A percentile compares a stretch with the other conserved stretches of the same genome.
phyloP scores from a whole-genome alignment of 208 protist species.

The Trypanosoma avium region DNA sequence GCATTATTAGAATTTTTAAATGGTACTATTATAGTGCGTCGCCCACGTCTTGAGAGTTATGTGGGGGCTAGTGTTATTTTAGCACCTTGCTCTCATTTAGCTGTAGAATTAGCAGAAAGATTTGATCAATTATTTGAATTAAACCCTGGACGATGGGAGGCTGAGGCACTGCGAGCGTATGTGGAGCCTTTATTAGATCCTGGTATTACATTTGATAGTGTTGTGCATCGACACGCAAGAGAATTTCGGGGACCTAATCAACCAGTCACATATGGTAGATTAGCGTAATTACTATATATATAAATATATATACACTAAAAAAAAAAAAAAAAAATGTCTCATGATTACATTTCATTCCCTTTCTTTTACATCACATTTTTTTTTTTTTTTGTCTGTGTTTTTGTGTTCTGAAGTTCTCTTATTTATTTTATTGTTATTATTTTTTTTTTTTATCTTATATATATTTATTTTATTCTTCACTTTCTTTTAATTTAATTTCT shows the following conservation, averaged over 20 bases:
- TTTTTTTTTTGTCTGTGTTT: conserved; percentile 13
- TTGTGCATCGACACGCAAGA: conserved; percentile 50
- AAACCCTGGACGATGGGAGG: conserved; percentile 44
- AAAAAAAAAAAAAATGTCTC: not conserved
- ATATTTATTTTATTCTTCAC: conserved; percentile 20
- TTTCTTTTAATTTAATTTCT: not conserved
- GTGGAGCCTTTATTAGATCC: conserved; percentile 48
- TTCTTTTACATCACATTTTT: too few species aligned
- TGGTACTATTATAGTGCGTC: conserved; percentile 32
- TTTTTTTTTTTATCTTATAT: conserved; percentile 10
- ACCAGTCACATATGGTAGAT: conserved; percentile 49
- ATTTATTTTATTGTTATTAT: not conserved
- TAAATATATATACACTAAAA: too few species aligned
- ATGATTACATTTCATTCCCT: too few species aligned
- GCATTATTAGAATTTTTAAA: conserved; percentile 35
- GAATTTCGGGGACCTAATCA: conserved; percentile 68
- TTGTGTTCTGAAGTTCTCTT: not conserved
- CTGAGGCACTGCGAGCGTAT: conserved; percentile 46
- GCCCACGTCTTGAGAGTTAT: conserved; percentile 10
- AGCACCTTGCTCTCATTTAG: conserved; percentile 44
- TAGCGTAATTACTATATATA: conserved; percentile 24
- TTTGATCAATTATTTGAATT: conserved; percentile 58
- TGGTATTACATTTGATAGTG: conserved; percentile 48
- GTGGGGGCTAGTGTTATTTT: conserved; percentile 36
- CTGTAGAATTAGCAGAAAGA: conserved; percentile 35